Conservation (phyloP, 2,329 filamentous ascomycete genomes). For the Endoconidiophora polonica region DNA sequence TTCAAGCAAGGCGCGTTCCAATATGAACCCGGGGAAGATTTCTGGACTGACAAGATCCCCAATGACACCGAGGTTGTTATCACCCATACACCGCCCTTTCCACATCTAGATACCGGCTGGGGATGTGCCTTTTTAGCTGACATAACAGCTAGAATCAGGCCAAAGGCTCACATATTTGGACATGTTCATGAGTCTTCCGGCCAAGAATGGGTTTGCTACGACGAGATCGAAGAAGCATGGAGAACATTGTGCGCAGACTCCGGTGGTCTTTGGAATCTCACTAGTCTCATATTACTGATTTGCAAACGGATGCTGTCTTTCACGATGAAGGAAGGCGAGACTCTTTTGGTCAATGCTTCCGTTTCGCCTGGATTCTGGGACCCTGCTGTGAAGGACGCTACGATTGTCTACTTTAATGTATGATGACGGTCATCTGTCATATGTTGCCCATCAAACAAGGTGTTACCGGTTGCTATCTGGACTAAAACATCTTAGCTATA, state of each 20-base stretch:
- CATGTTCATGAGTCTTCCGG: slow-evolving; percentile 41
- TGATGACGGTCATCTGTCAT: background rate
- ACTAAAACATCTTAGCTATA: no score
- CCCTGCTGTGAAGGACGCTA: background rate
- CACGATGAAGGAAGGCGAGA: background rate
- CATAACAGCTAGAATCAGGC: slow-evolving; percentile 2
- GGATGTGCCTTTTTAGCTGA: slow-evolving; percentile 19
- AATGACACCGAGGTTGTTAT: slow-evolving; percentile 22
- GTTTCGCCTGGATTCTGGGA: slow-evolving; percentile 4
- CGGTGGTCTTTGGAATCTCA: no score
- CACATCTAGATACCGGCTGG: slow-evolving; percentile 22
- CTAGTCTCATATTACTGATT: no score
- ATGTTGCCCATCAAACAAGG: no score
- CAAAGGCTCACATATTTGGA: slow-evolving; percentile 9
- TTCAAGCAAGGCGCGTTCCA: slow-evolving; percentile 27
- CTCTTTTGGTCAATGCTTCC: slow-evolving; percentile 7
- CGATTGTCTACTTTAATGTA: background rate
- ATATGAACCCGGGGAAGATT: slow-evolving; percentile 19
- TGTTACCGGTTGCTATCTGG: no score
- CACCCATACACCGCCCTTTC: slow-evolving; percentile 23
- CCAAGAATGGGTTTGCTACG: slow-evolving; percentile 53
- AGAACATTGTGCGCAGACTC: no score
- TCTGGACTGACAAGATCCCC: slow-evolving; percentile 17
- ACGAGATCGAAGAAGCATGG: slow-evolving; percentile 45
- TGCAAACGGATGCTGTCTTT: no score